Evolutionary conservation across 805 yeast species (phyloP), one percentile per base, ranked within the genome.

Genomic region (Spathaspora sp.): DNA sequence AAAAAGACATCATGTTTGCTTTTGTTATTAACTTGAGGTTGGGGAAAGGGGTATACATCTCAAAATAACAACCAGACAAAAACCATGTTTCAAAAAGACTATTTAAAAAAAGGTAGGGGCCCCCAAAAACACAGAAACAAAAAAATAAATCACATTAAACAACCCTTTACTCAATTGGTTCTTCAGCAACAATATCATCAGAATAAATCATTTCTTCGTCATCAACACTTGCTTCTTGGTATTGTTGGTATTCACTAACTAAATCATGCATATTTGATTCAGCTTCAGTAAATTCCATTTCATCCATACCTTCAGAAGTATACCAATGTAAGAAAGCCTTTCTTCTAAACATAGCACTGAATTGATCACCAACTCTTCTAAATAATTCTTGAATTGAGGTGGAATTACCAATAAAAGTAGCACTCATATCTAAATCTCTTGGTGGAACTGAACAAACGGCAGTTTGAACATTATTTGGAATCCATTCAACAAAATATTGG

Each of bases 311-410:
- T 73, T 91, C 97, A 60, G 86, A 81, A 9, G 94, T 88, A 75
- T 89, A 91, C 97, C 97, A 91, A 73, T 91, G 97, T 75, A 91
- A 85, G 83, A 91, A 91, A 57, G 97, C 97, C 71, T 86, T 87
- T 77, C 94, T 89, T 69, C 89, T 82, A 74, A 87, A 91, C 97
- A 91, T 91, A 55, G 91, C 92, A 60, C 86, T 78, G 74, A 91
- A 91, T 74, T 91, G 97, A 62, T 81, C 89, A 57, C 93, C 93
- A 52, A 89, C 87, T 74, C 97, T 86, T 73, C 85, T 83, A 75
- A 91, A 91, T 64, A 91, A 77, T 70, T 90, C 96, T 75, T 89
- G 96, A 67, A 91, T 88, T 2, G 97, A 87, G 4, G 97, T 91
- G 28, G 97, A 86, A 77, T 91, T 91, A 65, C 96, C 97, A 62